A percentile compares a stretch with the other conserved stretches of the same genome.
phyloP scores from a whole-genome alignment of 495 filamentous ascomycete species.

The Tuber brumale region DNA sequence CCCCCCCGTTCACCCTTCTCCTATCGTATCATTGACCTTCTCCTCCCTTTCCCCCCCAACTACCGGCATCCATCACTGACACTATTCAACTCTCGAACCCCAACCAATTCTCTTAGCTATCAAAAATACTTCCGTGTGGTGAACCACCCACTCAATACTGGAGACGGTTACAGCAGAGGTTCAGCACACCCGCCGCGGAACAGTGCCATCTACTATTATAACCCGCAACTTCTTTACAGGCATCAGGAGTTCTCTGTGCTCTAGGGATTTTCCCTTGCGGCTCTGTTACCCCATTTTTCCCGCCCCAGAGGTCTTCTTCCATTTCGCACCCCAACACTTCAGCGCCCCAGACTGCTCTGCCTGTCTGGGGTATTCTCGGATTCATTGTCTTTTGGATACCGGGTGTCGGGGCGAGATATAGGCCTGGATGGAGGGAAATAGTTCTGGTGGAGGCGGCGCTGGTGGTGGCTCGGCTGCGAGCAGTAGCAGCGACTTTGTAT shows the following conservation, averaged over 20 bases:
- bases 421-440: constrained; percentile 38
- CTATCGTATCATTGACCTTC: background rate
- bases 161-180: background rate
- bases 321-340: background rate
- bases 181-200: background rate
- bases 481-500: constrained; percentile 74
- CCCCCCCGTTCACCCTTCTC: background rate
- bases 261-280: background rate
- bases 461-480: constrained; percentile 54
- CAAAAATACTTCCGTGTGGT: background rate
- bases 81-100: background rate
- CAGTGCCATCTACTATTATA: background rate
- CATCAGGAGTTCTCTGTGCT: background rate
- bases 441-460: constrained; percentile 52
- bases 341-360: background rate
- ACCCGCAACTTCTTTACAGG: background rate
- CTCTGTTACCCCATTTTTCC: background rate
- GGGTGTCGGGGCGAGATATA: background rate
- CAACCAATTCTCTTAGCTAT: background rate
- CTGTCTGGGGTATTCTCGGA: background rate
- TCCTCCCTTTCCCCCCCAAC: background rate
- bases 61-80: background rate
- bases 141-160: background rate
- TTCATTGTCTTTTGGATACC: background rate
- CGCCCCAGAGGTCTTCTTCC: background rate